Evolutionary conservation across 2,329 filamentous ascomycete species (phyloP).

Genomic region (Trichophyton verrucosum): DNA sequence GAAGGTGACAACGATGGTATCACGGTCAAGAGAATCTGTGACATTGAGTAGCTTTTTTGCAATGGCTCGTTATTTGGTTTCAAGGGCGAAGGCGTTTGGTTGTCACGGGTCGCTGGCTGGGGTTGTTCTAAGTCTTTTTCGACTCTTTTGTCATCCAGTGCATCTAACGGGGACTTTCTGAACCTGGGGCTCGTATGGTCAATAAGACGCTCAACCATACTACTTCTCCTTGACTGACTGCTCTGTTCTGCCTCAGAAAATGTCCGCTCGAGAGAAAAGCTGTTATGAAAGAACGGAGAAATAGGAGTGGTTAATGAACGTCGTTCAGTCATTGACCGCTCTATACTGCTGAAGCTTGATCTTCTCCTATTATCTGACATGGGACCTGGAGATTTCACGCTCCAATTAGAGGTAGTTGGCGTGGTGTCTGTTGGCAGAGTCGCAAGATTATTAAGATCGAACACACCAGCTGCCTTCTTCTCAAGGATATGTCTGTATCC

Average conservation of each 20-base stretch:
- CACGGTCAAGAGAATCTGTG: constrained; percentile 53
- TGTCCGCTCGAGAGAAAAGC: background rate
- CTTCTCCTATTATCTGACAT: background rate
- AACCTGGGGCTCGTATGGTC: background rate
- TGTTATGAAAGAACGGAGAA: background rate
- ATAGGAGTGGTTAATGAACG: background rate
- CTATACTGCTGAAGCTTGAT: background rate
- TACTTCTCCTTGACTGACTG: background rate
- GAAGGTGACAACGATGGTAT: constrained; percentile 50
- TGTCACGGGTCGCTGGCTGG: too few relatives aligned
- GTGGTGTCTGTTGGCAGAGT: background rate
- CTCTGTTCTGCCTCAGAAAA: background rate
- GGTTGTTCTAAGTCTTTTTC: background rate
- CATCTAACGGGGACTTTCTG: background rate
- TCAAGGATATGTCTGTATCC: constrained; percentile 43
- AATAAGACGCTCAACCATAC: background rate
- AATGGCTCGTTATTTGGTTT: background rate
- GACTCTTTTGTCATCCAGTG: background rate
- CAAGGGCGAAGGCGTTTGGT: background rate
- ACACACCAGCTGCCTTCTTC: background rate
- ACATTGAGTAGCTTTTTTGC: constrained; percentile 25
- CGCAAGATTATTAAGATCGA: background rate
- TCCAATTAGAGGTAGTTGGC: background rate
- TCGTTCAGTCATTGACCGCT: background rate
- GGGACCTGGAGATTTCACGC: background rate